Evolutionary conservation across 345 rosid genomes (phyloP).

Genomic region (Lumnitzera littorea): DNA sequence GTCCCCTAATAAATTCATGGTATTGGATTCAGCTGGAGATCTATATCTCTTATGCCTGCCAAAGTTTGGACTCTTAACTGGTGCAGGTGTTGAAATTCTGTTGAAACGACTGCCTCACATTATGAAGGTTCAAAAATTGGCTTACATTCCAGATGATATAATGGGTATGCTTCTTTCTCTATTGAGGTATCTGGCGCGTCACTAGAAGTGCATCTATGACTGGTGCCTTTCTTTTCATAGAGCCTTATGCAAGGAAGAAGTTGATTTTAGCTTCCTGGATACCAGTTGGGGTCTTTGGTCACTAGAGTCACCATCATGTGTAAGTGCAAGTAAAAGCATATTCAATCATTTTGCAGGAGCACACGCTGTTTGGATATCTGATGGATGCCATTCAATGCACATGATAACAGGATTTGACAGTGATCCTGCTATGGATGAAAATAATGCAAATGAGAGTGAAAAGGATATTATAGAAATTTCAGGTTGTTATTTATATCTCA

Average conservation of each 20-base stretch:
- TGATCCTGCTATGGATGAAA: conserved; percentile 31
- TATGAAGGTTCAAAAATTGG: conserved; percentile 64
- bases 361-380: conserved; percentile 63
- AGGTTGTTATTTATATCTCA: conserved; percentile 23
- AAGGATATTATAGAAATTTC: conserved; percentile 30
- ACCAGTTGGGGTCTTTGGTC: conserved; percentile 5
- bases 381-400: conserved; percentile 55
- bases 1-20: conserved; percentile 43
- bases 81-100: conserved; percentile 31
- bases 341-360: conserved; percentile 34
- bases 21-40: conserved; percentile 58
- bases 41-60: conserved; percentile 36
- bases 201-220: background rate
- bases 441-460: conserved; percentile 27
- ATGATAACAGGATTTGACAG: conserved; percentile 30
- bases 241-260: background rate
- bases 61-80: conserved; percentile 26
- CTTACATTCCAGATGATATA: conserved; percentile 53
- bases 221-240: background rate
- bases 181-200: background rate
- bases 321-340: conserved; percentile 8
- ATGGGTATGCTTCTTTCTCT: conserved; percentile 37
- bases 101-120: conserved; percentile 46
- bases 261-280: background rate
- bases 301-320: background rate